Base-by-base conservation (phyloP, 2,329 filamentous ascomycete species). In the Juglanconis juglandina region DNA sequence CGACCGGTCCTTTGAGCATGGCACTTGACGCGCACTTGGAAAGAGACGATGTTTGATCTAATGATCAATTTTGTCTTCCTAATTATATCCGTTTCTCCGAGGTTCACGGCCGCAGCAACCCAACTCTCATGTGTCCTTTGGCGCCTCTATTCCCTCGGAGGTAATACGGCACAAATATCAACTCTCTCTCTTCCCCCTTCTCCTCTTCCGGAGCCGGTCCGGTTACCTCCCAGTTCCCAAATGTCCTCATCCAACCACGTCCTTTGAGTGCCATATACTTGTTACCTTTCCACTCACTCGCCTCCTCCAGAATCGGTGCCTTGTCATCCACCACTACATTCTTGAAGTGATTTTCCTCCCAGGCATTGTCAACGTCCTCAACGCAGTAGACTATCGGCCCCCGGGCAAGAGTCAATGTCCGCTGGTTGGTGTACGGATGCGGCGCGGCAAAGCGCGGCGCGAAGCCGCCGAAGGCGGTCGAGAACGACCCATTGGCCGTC, bases 331-430 rank as follows among this genome's bases (percentile, higher is more conserved):
- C 65, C 14, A 68, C 69, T n/a, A 75, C 63, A 58, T 75, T 72
- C 65, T 79, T 82, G 73, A 85, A 85, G 68, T 86, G 82, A 64
- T 84, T 77, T 1, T 72, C 66, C 54, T 81, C 83, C 81, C 81
- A 85, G 0, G 71, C 41, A 59, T 87, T 85, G 65, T 87, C 84
- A 6, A 76, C 66, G 58, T 87, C 84, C 66, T 88, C 85, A 4
- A 82, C 76, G 60, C 84, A 87, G 68, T 87, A 87, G 5, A 87
- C 73, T 5, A 87, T 67, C 0, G 84, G 85, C 0, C 85, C 85
- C 4, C 84, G 76, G 2, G 79, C 82, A 6, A 87, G 68, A 1
- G 79, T 76, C 42, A 85, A 64, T 2, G 80, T 82, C n/a, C 78
- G 71, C 65, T 86, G 82, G 64, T 80, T 80, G 0, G 83, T 81